These are phyloP conservation scores for Cutaneotrichosporon sp. DNA, from an alignment of 1,284 basidiomycete species.

Conservation along the genomic window DNA sequence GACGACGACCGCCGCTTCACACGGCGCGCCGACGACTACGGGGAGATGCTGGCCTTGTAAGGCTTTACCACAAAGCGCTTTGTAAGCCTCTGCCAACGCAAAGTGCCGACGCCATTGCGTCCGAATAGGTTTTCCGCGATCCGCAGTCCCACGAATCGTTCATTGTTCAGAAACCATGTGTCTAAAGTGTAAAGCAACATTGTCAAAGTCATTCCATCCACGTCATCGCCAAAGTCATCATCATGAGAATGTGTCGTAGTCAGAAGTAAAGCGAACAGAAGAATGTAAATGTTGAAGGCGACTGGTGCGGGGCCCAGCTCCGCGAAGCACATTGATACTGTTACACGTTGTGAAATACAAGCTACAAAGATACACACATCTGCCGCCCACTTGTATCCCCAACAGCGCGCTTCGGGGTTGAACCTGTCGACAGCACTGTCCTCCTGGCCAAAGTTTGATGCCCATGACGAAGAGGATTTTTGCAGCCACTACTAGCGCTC, in stretches of 20 bases:
- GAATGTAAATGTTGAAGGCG: background rate
- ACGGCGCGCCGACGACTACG: no score
- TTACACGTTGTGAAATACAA: no score
- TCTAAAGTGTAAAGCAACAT: no score
- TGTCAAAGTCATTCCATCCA: no score
- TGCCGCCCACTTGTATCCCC: background rate
- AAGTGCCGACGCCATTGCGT: background rate
- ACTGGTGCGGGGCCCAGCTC: no score
- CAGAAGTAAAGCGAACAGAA: background rate
- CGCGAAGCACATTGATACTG: no score
- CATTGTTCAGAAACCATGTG: no score
- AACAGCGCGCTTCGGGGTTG: background rate
- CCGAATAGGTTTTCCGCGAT: background rate
- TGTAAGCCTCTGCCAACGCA: background rate
- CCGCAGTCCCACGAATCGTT: no score
- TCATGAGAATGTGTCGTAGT: no score
- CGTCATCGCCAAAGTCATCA: no score
- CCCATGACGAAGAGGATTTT: slow-evolving; percentile 27
- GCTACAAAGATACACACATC: no score
- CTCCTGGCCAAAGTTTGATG: slow-evolving; percentile 37
- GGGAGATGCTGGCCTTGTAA: no score
- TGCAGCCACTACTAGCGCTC: slow-evolving; percentile 15
- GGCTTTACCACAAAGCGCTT: background rate
- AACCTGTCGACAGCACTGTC: slow-evolving; percentile 35
- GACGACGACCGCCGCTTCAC: background rate